Evolutionary conservation across 2,329 filamentous ascomycete genomes (phyloP).

Genomic region (Metarhizium anisopliae): DNA sequence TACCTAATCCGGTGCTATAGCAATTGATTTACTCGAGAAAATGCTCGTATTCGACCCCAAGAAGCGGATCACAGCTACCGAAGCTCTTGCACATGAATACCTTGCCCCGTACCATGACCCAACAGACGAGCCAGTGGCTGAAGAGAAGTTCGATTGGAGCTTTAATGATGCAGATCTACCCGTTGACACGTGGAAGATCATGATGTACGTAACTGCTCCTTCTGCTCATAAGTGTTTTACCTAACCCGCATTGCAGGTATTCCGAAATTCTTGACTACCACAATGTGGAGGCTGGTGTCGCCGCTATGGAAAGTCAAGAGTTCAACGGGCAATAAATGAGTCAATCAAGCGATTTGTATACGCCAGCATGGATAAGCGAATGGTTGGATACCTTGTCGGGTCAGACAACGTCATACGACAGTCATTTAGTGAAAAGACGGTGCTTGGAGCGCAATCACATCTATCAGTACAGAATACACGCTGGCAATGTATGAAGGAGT

Average conservation of each 20-base stretch:
- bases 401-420: slow-evolving; percentile 5
- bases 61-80: slow-evolving; percentile 80
- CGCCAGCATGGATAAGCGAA: slow-evolving; percentile 2
- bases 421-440: neutral
- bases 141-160: slow-evolving; percentile 99
- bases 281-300: slow-evolving; percentile 61
- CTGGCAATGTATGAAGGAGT: neutral
- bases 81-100: slow-evolving; percentile 86
- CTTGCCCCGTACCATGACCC: slow-evolving; percentile 95
- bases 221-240: neutral
- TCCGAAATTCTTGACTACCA: slow-evolving; percentile 98
- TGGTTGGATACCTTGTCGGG: slow-evolving; percentile 4
- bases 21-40: slow-evolving; percentile 85
- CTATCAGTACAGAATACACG: neutral
- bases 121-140: slow-evolving; percentile 87
- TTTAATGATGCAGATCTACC: slow-evolving; percentile 97
- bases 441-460: neutral
- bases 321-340: slow-evolving; percentile 25
- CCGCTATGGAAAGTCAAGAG: slow-evolving; percentile 28
- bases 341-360: neutral
- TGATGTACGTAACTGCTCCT: slow-evolving; percentile 64
- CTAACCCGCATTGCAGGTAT: slow-evolving; percentile 54
- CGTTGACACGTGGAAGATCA: slow-evolving; percentile 99
- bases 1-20: slow-evolving; percentile 31
- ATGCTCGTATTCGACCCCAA: slow-evolving; percentile 99